A percentile compares a stretch with the other conserved stretches of the same genome.
Conservation (phyloP, 2,329 filamentous ascomycete genomes). For the Pseudovirgaria hyperparasitica region DNA sequence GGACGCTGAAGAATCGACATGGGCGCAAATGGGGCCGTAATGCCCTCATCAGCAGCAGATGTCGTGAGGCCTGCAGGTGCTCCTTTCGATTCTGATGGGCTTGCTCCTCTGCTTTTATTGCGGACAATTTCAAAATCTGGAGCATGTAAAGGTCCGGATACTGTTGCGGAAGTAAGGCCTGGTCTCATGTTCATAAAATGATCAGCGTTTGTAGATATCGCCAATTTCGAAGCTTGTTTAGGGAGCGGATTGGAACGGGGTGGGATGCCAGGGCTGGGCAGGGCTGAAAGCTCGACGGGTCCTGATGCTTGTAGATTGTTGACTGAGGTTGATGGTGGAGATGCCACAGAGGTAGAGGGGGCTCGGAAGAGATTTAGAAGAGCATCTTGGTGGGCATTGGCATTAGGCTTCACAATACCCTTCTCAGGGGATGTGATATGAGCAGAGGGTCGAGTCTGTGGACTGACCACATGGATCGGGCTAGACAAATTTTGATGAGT, state of each 20-base stretch:
- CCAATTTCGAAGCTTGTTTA: conserved; percentile 12
- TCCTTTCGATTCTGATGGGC: conserved; percentile 1
- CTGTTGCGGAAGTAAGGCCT: conserved; percentile 25
- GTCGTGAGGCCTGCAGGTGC: conserved; percentile 2
- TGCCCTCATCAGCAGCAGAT: conserved; percentile 5
- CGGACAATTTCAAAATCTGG: conserved; percentile 27
- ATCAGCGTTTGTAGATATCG: conserved; percentile 6
- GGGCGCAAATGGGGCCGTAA: conserved; percentile 14
- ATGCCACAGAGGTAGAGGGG: conserved; percentile 11
- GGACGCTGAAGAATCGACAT: conserved; percentile 3
- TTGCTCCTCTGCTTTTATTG: conserved; percentile 14
- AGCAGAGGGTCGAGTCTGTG: conserved; percentile 14
- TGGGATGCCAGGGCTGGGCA: conserved; percentile 22
- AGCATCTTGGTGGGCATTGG: conserved; percentile 30
- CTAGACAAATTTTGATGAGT: background rate
- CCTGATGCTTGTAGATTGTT: conserved; percentile 13
- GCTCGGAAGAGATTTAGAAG: conserved; percentile 33
- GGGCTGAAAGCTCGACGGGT: conserved; percentile 34
- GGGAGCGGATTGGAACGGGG: conserved; percentile 7
- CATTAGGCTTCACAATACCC: conserved; percentile 17
- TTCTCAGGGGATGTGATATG: conserved; percentile 9
- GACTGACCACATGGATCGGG: background rate
- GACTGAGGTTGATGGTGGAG: conserved; percentile 8
- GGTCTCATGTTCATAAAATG: conserved; percentile 5
- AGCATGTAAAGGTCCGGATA: conserved; percentile 28